Evolutionary conservation across 2,329 filamentous ascomycete species (phyloP).

Genomic region (Penicillium sp.): DNA sequence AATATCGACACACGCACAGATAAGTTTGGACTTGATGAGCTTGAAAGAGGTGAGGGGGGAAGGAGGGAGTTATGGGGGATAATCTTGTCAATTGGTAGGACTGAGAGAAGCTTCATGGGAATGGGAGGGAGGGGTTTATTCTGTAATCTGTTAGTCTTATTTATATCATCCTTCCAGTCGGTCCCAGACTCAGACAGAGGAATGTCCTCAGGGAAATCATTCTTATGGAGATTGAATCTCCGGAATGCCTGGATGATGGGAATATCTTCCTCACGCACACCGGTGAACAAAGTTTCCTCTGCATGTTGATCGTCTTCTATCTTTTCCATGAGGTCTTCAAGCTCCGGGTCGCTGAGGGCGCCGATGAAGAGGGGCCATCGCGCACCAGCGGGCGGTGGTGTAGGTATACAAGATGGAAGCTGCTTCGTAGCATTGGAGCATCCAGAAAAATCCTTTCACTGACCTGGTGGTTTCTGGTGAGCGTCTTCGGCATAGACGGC

Average conservation of each 20-base stretch:
- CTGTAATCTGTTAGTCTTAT: neutral
- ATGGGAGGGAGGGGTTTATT: neutral
- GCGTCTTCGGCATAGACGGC: neutral
- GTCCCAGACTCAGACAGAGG: neutral
- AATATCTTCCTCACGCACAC: neutral
- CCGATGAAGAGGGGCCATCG: conserved; percentile 3
- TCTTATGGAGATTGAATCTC: neutral
- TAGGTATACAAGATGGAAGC: neutral
- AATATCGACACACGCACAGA: neutral
- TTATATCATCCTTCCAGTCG: neutral
- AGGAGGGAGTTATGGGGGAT: neutral
- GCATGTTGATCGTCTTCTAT: neutral
- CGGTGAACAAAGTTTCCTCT: neutral
- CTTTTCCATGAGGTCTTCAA: neutral
- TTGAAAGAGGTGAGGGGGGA: neutral
- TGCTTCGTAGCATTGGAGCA: neutral
- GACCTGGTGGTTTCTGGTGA: neutral
- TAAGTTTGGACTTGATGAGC: neutral
- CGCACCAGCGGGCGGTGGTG: neutral
- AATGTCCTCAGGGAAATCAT: neutral
- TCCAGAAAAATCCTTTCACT: neutral
- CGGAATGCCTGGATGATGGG: neutral
- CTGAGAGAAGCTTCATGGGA: neutral
- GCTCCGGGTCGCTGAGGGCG: neutral
- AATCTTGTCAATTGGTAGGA: neutral